Base-by-base conservation (phyloP, 1,139 yeast species). In the Nadsonia commutata region DNA sequence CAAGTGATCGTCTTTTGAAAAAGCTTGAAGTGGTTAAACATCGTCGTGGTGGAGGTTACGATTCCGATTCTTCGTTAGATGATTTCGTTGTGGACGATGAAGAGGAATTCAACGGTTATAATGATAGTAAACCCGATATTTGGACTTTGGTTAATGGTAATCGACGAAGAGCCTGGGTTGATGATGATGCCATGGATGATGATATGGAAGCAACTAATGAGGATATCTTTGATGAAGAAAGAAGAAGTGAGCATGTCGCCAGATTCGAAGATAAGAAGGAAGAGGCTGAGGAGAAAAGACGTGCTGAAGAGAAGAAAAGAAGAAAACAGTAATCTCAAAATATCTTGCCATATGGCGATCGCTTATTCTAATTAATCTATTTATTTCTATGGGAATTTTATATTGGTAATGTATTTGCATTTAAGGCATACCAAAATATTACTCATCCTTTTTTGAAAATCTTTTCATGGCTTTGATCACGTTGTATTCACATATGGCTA, bases 191-290 rank as follows among this genome's bases (percentile, higher is more conserved):
- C 3, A 22, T 22, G 43, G 78, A 75, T 46, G 75, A 76, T 43
- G 90, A 82, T 54, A 85, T 86, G 95, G 95, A 85, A 57, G 95
- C 95, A 6, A 80, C 90, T 1, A 95, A 94, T 19, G 78, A 77
- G 31, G 95, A 85, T 51, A 74, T 85, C 36, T 64, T 83, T 38
- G 81, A 74, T 44, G 95, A 86, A 56, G 96, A 86, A 59, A 71
- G 66, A 51, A 59, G 72, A 39, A 80, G 94, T 2, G 66, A 75
- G 43, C 67, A 60, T 43, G 59, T 62, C 46, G 94, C 86, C 0
- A 70, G 71, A 50, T 49, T 67, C 39, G 94, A 82, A 55, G 93
- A 82, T 52, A 65, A 66, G 44, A 62, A 66, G 42, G 90, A 80
- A 55, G 67, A 69, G 52, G 73, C 65, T 46, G 73, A 73, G 57